Evolutionary conservation across 202 grass and related monocot genomes (phyloP).

Genomic region (Tripidium arundinaceum): DNA sequence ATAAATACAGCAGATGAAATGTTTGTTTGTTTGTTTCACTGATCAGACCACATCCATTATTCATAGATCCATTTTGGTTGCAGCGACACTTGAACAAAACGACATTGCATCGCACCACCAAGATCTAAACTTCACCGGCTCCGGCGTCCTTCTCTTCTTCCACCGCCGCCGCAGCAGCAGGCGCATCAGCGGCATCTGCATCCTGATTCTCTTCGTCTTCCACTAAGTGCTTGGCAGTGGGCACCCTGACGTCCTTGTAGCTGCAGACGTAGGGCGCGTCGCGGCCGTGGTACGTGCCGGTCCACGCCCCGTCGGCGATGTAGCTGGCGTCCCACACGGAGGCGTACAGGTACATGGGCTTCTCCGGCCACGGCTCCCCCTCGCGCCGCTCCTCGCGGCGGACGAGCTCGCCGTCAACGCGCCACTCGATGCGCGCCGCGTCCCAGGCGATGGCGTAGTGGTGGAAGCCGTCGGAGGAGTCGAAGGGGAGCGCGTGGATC

Average conservation of each 20-base stretch:
- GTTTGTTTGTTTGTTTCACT: neutral
- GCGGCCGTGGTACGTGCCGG: slow-evolving; percentile 49
- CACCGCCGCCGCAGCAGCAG: neutral
- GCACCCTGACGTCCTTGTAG: slow-evolving; percentile 58
- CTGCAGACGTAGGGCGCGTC: slow-evolving; percentile 62
- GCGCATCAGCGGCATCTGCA: neutral
- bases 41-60: neutral
- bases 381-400: slow-evolving; percentile 43
- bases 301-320: slow-evolving; percentile 52
- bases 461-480: slow-evolving; percentile 56
- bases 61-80: neutral
- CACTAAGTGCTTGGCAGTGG: slow-evolving; percentile 29
- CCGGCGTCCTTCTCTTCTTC: neutral
- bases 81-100: neutral
- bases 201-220: slow-evolving; percentile 11
- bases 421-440: slow-evolving; percentile 54
- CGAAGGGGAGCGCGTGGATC: slow-evolving; percentile 53
- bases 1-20: neutral
- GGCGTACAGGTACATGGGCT: slow-evolving; percentile 82
- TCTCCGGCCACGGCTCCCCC: slow-evolving; percentile 53
- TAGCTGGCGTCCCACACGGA: slow-evolving; percentile 69
- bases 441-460: slow-evolving; percentile 64
- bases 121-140: slow-evolving; percentile 31
- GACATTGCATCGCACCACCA: neutral
- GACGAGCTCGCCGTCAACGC: slow-evolving; percentile 51